Evolutionary conservation across 2,329 filamentous ascomycete genomes (phyloP), one percentile per base, ranked within the genome.

Genomic region (Epichloe gansuensis): DNA sequence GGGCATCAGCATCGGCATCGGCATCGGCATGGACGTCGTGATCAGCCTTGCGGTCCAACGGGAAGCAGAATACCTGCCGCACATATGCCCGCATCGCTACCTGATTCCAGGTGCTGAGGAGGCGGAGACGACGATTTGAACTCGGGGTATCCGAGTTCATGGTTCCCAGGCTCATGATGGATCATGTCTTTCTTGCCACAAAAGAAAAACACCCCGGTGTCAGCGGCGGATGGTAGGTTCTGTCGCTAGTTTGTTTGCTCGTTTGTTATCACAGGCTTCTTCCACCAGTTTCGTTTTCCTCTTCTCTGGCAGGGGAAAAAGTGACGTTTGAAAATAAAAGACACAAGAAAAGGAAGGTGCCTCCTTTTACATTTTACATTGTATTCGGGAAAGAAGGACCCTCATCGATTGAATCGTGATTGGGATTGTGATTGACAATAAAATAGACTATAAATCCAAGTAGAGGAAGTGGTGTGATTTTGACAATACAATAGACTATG

Each of bases 11-110:
- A 9, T 31, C 28, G 1, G 0, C 28, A 31, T 31, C 7, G 28
- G 8, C 28, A 2, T 52, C 48, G 12, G 57, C 44, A 23, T 43
- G 8, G 25, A 42, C 48, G 8, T 51, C 39, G 38, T 23, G 21
- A 25, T 21, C 31, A 21, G 49, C 23, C 4, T 46, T 7, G 5
- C n/a, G 44, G 21, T 55, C 37, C 7, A 54, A 53, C 15, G 50
- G 49, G 28, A 59, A 55, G 44, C 57, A 59, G 38, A 55, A 54
- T 11, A 57, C 57, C n/a, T 59, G 57, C 39, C 54, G 52, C 31
- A 57, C 50, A 49, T 59, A 59, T 5, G 5, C 45, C 46, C 57
- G 56, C 48, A 54, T 50, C 8, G 57, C 56, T 17, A 50, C 50
- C 28, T 59, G 57, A 34, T 59, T 57, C 56, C 57, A 59, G 37